A percentile compares a stretch with the other conserved stretches of the same genome.
phyloP scores from a whole-genome alignment of 164 flowering plant genomes.

The Santalum album region DNA sequence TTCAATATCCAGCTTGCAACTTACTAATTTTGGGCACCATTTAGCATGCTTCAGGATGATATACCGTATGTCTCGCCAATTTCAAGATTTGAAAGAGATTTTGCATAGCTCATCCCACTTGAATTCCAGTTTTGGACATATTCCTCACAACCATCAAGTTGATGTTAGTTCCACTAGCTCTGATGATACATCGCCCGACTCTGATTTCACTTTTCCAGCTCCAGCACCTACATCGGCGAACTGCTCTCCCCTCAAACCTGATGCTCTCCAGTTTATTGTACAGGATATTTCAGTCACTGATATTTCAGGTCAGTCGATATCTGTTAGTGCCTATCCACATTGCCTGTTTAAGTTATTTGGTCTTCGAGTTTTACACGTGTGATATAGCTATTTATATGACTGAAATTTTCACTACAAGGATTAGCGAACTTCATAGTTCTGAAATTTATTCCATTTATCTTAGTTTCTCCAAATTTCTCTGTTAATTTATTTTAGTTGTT shows the following conservation, averaged over 20 bases:
- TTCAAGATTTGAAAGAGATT: conserved; percentile 60
- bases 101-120: conserved; percentile 34
- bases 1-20: conserved; percentile 3
- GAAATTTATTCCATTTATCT: background rate
- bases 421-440: background rate
- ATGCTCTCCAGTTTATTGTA: conserved; percentile 45
- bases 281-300: conserved; percentile 56
- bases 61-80: conserved; percentile 62
- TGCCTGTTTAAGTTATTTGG: background rate
- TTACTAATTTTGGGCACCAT: conserved; percentile 42
- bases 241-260: conserved; percentile 27
- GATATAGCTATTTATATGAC: background rate
- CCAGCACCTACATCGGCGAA: conserved; percentile 27
- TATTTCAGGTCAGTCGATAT: conserved; percentile 42
- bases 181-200: conserved; percentile 39
- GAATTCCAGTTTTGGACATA: conserved; percentile 30
- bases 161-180: conserved; percentile 34
- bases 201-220: conserved; percentile 51
- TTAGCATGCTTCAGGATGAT: conserved; percentile 80
- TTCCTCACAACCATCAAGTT: conserved; percentile 21
- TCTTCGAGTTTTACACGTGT: background rate
- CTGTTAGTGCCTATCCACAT: conserved; percentile 6
- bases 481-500: background rate
- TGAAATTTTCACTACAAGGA: background rate
- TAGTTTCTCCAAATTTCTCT: background rate